Base-by-base conservation (phyloP, 768 basidiomycete genomes). In the Rhizopogon sp. region DNA sequence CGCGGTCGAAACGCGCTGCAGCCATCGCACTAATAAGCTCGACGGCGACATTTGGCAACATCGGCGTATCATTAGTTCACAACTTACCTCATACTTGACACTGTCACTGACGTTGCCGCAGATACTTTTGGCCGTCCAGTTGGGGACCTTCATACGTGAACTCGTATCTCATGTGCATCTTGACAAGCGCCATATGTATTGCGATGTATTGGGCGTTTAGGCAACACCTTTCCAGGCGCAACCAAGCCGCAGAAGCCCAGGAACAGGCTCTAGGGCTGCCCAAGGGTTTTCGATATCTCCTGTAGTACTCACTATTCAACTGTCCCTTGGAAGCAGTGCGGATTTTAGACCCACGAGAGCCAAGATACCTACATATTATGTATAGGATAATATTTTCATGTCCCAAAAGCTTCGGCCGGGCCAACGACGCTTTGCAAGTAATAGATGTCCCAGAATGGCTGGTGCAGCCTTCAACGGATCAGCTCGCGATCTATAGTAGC, bases 1-100 rank as follows among this genome's bases (percentile, higher is more conserved):
- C 92, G 25, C 82, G 90, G 3, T 81, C 85, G 17, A 93, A 93
- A 69, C 84, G 92, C 6, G 88, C 91, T 7, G 85, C 92, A n/a
- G 86, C 85, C 16, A 74, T 95, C 42, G 92, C 90, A 1, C 69
- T 88, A 54, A 81, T 92, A 63, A 92, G 92, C 67, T 82, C 86
- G 33, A 81, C 90, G 63, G 85, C 85, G 13, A 84, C 90, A 62
- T 76, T 89, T 6, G 92, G 92, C 0, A 94, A 93, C 71, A 76
- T 95, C 35, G 73, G 83, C 42, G 89, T 90, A 58, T 84, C 89
- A 75, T 93, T 73, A 72, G 82, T 81, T 28, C 60, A 56, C 37
- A 3, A 35, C 2, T 53, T 11, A 16, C 28, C 50, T 56, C 46
- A 39, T 29, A 16, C 47, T 28, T 17, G n/a, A 31, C 39, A 20